These are phyloP conservation scores for Entophlyctis helioformis DNA, from an alignment of 192 early-diverging fungal genomes.

Conservation along the genomic window DNA sequence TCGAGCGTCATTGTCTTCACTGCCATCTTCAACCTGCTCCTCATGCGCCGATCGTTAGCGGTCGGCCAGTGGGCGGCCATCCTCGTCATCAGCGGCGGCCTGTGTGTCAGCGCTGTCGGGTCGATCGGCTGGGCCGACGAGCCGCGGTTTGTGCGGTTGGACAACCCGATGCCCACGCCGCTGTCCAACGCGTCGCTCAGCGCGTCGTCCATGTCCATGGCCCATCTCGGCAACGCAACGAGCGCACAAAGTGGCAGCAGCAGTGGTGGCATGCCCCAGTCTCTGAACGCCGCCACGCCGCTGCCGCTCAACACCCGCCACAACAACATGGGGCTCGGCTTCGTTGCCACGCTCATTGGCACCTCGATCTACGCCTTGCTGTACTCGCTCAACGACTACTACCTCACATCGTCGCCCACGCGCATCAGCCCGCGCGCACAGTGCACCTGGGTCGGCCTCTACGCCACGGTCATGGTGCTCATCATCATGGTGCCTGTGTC, in stretches of 20 bases:
- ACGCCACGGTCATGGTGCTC: slow-evolving; percentile 15
- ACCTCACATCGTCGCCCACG: slow-evolving; percentile 1
- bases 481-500: slow-evolving; percentile 16
- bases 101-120: slow-evolving; percentile 20
- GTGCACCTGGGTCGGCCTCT: slow-evolving; percentile 30
- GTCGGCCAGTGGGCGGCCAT: slow-evolving; percentile 17
- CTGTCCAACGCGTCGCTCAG: too few species aligned
- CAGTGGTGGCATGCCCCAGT: too few species aligned
- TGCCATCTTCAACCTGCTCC: slow-evolving; percentile 9
- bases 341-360: slow-evolving; percentile 24
- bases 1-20: slow-evolving; percentile 27
- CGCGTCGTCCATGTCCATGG: too few species aligned
- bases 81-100: slow-evolving; percentile 20
- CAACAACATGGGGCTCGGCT: too few species aligned
- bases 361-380: slow-evolving; percentile 27
- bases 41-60: slow-evolving; percentile 11
- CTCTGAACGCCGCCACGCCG: too few species aligned
- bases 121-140: too few species aligned
- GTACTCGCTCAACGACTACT: slow-evolving; percentile 29
- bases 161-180: too few species aligned
- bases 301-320: too few species aligned
- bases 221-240: too few species aligned
- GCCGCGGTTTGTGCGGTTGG: too few species aligned
- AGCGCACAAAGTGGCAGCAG: too few species aligned
- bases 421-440: slow-evolving; percentile 16